A percentile compares a stretch with the other conserved stretches of the same genome.
Conservation (phyloP, 495 filamentous ascomycete species). For the Aspergillus sparsus region DNA sequence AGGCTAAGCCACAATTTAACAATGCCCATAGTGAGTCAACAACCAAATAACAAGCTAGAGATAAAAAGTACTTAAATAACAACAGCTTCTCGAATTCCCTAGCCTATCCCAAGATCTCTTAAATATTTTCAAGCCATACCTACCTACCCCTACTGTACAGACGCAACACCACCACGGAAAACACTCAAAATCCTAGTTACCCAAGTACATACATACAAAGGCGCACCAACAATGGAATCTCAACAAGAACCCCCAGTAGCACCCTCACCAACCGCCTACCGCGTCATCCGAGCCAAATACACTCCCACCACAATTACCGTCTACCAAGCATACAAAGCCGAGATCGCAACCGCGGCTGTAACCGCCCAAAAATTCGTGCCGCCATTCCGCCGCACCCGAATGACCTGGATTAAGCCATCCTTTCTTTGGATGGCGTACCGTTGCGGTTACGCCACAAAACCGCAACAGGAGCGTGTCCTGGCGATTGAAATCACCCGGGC, state of each 20-base stretch:
- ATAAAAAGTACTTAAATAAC: too few relatives aligned
- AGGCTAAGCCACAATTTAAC: too few relatives aligned
- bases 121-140: too few relatives aligned
- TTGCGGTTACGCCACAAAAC: conserved; percentile 54
- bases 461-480: conserved; percentile 53
- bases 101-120: too few relatives aligned
- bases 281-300: conserved; percentile 56
- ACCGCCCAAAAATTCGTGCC: conserved; percentile 50
- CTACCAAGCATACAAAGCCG: conserved; percentile 61
- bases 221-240: neutral
- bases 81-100: too few relatives aligned
- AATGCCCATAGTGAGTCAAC: too few relatives aligned
- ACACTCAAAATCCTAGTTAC: neutral
- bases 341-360: conserved; percentile 58
- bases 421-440: conserved; percentile 69
- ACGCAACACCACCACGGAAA: neutral
- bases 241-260: neutral
- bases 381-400: conserved; percentile 52
- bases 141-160: too few relatives aligned
- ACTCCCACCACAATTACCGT: conserved; percentile 54
- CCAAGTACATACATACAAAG: neutral
- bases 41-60: too few relatives aligned
- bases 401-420: conserved; percentile 70
- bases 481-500: conserved; percentile 51
- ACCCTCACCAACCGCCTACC: conserved; percentile 30